These are phyloP conservation scores for Aspergillus neotritici DNA, from an alignment of 2,329 filamentous ascomycete species.

Conservation along the genomic window DNA sequence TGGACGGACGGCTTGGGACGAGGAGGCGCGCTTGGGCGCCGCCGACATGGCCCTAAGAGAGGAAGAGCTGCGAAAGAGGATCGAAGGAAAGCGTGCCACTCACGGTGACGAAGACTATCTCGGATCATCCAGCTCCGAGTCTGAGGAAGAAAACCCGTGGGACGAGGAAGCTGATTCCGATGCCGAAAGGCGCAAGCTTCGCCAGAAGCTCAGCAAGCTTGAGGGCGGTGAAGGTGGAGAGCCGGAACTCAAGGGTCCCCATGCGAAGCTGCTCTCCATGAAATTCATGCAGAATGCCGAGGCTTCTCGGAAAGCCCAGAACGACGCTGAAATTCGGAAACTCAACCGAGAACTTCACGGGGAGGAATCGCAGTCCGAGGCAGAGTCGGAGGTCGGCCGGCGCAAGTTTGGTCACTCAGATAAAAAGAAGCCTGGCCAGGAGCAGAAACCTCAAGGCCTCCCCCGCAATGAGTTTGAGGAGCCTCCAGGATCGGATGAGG, in stretches of 20 bases:
- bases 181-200: constrained; percentile 31
- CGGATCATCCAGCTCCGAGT: constrained; percentile 54
- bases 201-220: constrained; percentile 42
- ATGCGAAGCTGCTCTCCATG: constrained; percentile 71
- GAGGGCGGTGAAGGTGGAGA: constrained; percentile 44
- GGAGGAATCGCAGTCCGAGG: constrained; percentile 53
- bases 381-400: constrained; percentile 60
- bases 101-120: constrained; percentile 55
- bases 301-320: constrained; percentile 67
- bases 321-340: constrained; percentile 67
- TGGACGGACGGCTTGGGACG: constrained; percentile 80
- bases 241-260: constrained; percentile 39
- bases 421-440: constrained; percentile 24
- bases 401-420: constrained; percentile 37
- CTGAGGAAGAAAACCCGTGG: constrained; percentile 55
- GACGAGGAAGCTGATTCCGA: constrained; percentile 47
- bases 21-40: constrained; percentile 71
- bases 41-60: constrained; percentile 76
- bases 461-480: constrained; percentile 58
- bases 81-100: constrained; percentile 64
- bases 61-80: constrained; percentile 72
- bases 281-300: constrained; percentile 94
- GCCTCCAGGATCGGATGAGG: constrained; percentile 47
- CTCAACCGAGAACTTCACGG: constrained; percentile 65
- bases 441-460: constrained; percentile 22